A percentile compares a stretch with the other conserved stretches of the same genome.
Evolutionary conservation across 2,329 filamentous ascomycete genomes (phyloP).

Genomic region (Aspergillus ustus): DNA sequence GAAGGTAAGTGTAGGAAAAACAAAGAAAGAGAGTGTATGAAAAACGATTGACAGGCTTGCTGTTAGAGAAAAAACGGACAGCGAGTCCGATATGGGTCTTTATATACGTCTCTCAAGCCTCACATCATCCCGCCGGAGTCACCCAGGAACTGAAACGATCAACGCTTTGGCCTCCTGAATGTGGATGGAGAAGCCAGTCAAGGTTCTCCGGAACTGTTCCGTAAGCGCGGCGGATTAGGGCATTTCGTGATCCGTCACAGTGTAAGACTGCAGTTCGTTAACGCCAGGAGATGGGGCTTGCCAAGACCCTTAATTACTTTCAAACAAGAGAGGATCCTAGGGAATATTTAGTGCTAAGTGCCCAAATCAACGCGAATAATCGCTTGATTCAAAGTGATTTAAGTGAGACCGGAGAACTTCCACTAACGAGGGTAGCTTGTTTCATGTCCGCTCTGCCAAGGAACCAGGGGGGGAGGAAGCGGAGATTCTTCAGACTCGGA

Average conservation of each 20-base stretch:
- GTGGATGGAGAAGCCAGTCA: neutral
- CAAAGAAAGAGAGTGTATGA: slow-evolving; percentile 8
- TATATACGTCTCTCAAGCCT: slow-evolving; percentile 15
- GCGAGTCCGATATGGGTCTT: neutral
- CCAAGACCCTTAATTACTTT: slow-evolving; percentile 3
- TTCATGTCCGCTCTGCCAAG: slow-evolving; percentile 19
- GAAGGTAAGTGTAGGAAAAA: slow-evolving; percentile 1
- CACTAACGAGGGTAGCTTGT: slow-evolving; percentile 20
- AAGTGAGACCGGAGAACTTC: slow-evolving; percentile 17
- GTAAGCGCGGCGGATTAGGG: neutral
- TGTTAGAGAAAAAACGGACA: slow-evolving; percentile 15
- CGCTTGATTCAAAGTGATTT: neutral
- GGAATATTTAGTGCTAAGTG: neutral
- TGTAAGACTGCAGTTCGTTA: slow-evolving; percentile 1
- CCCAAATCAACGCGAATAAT: neutral
- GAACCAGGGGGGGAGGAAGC: neutral
- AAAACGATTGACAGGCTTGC: slow-evolving; percentile 14
- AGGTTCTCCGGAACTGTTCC: neutral
- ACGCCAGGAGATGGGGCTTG: neutral
- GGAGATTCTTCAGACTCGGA: slow-evolving; percentile 37
- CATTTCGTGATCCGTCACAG: neutral
- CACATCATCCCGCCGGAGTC: neutral
- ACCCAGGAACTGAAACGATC: slow-evolving; percentile 14
- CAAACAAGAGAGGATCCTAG: neutral
- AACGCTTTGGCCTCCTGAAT: slow-evolving; percentile 1